A percentile compares a stretch with the other conserved stretches of the same genome.
Evolutionary conservation across 192 early-diverging fungal genomes (phyloP).

Genomic region (Backusella australiensis): DNA sequence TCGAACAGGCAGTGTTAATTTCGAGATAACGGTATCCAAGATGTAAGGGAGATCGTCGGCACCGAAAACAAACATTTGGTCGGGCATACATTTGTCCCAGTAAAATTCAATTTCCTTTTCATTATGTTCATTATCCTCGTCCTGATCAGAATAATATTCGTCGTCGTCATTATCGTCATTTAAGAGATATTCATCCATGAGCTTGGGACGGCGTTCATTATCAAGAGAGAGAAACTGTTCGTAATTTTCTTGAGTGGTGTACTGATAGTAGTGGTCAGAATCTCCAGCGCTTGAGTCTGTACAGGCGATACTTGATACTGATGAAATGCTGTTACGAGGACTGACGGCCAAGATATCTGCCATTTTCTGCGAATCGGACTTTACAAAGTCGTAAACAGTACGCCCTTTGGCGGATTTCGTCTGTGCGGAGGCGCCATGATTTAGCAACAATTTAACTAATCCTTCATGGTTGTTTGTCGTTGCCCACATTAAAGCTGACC

Average conservation of each 20-base stretch:
- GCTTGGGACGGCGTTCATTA: conserved; percentile 17
- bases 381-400: conserved; percentile 76
- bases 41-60: conserved; percentile 66
- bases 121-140: conserved; percentile 8
- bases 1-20: conserved; percentile 55
- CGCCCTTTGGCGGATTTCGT: conserved; percentile 71
- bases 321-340: conserved; percentile 32
- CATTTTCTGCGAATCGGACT: conserved; percentile 51
- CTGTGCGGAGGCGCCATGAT: conserved; percentile 69
- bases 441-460: conserved; percentile 72
- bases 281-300: conserved; percentile 27
- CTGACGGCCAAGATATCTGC: conserved; percentile 46
- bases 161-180: neutral
- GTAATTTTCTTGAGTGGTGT: conserved; percentile 23
- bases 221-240: conserved; percentile 27
- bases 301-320: conserved; percentile 19
- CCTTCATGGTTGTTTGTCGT: conserved; percentile 80
- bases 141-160: conserved; percentile 13
- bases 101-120: conserved; percentile 48
- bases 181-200: conserved; percentile 14
- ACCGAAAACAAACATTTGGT: conserved; percentile 95
- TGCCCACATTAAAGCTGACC: conserved; percentile 93
- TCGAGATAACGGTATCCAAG: conserved; percentile 66
- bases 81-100: conserved; percentile 78
- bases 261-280: conserved; percentile 31